Conservation (phyloP, 495 filamentous ascomycete genomes). For the Haplographium delicatum region DNA sequence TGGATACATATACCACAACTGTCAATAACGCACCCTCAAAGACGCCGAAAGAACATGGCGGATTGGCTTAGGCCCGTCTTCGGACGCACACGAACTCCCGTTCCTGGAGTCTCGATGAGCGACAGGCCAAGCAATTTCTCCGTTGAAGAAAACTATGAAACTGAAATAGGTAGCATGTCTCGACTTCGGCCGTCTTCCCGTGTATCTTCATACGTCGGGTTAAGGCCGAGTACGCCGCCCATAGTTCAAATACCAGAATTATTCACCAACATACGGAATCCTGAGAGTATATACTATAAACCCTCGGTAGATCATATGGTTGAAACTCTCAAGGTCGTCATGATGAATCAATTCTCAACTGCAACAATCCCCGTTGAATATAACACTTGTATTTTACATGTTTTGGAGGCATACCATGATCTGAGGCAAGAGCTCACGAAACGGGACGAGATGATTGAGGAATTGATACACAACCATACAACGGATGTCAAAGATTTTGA, state of each 20-base stretch:
- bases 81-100: slow-evolving; percentile 6
- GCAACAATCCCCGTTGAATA: slow-evolving; percentile 20
- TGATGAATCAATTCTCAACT: slow-evolving; percentile 21
- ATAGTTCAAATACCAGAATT: background rate
- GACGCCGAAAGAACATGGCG: slow-evolving; percentile 8
- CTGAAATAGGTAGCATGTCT: background rate
- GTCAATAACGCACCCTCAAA: background rate
- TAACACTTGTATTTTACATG: slow-evolving; percentile 20
- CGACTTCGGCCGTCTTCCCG: slow-evolving; percentile 8
- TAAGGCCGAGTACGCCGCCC: background rate
- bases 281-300: slow-evolving; percentile 19
- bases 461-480: slow-evolving; percentile 14
- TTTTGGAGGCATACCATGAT: slow-evolving; percentile 25
- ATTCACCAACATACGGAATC: slow-evolving; percentile 15
- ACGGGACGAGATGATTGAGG: slow-evolving; percentile 12
- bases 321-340: slow-evolving; percentile 23
- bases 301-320: slow-evolving; percentile 23
- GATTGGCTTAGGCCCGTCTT: slow-evolving; percentile 22
- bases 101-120: background rate
- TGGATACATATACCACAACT: too few species aligned
- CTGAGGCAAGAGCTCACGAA: slow-evolving; percentile 9
- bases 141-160: slow-evolving; percentile 1
- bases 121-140: background rate
- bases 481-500: slow-evolving; percentile 21
- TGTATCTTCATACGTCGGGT: slow-evolving; percentile 14